A percentile compares a stretch with the other conserved stretches of the same genome.
Conservation (phyloP, 2,329 filamentous ascomycete genomes). For the Beauveria sp. region DNA sequence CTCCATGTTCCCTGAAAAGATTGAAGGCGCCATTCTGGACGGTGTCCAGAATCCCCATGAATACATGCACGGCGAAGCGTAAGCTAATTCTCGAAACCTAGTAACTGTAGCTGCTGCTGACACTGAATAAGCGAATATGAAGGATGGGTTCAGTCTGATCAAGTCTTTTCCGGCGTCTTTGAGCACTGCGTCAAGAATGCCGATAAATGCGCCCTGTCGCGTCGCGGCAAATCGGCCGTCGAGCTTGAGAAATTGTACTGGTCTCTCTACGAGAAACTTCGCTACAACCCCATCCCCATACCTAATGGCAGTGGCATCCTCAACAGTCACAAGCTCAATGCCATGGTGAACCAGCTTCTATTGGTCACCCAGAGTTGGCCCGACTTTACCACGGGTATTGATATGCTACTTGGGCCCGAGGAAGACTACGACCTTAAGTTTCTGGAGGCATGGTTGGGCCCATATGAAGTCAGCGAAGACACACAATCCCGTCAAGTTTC, state of each 20-base stretch:
- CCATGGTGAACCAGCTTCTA: slow-evolving; percentile 13
- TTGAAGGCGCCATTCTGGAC: slow-evolving; percentile 32
- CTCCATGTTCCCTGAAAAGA: slow-evolving; percentile 34
- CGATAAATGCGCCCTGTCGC: slow-evolving; percentile 22
- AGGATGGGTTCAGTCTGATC: slow-evolving; percentile 20
- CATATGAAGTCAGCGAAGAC: not conserved
- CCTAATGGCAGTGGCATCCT: slow-evolving; percentile 16
- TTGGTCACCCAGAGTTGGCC: slow-evolving; percentile 19
- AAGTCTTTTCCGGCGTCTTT: slow-evolving; percentile 22
- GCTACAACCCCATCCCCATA: slow-evolving; percentile 18
- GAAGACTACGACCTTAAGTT: not conserved
- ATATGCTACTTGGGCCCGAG: slow-evolving; percentile 9
- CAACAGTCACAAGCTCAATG: slow-evolving; percentile 20
- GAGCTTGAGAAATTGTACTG: slow-evolving; percentile 29
- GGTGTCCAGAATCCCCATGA: slow-evolving; percentile 26
- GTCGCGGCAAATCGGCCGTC: slow-evolving; percentile 20
- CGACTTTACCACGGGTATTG: slow-evolving; percentile 9
- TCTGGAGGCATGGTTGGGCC: not conserved
- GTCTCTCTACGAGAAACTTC: slow-evolving; percentile 21
- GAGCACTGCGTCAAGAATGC: slow-evolving; percentile 20
- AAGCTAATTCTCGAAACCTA: not conserved
- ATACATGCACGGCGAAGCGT: slow-evolving; percentile 23
- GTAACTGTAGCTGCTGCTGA: not conserved
- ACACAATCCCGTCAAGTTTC: slow-evolving; percentile 5
- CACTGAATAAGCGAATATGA: slow-evolving; percentile 17